phyloP scores from a whole-genome alignment of 106 monocot genomes.

The Phalaenopsis equestris region DNA sequence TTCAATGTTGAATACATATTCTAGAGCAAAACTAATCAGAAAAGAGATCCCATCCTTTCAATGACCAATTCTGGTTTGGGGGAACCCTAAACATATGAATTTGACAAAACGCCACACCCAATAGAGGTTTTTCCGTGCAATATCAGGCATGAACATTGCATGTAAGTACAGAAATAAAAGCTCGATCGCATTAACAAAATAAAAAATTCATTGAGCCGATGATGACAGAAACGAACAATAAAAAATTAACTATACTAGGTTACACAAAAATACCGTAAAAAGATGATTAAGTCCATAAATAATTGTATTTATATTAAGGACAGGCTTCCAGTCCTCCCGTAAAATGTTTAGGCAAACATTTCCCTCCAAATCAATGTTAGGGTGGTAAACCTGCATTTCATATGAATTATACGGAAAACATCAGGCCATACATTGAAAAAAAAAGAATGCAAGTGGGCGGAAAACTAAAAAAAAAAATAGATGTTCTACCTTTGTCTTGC shows the following conservation, averaged over 20 bases:
- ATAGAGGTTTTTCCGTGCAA: background rate
- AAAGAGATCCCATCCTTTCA: background rate
- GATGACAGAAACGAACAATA: background rate
- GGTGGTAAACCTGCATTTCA: conserved; percentile 79
- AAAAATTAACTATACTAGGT: background rate
- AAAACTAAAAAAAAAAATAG: background rate
- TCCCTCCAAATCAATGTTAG: conserved; percentile 94
- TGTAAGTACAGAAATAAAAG: background rate
- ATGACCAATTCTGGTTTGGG: background rate
- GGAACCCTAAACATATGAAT: background rate
- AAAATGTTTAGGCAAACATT: conserved; percentile 98
- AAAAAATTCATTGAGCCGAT: background rate
- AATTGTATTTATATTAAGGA: conserved; percentile 89
- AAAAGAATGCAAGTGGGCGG: background rate
- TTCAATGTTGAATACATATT: background rate
- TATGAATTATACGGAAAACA: background rate
- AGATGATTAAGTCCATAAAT: conserved; percentile 90
- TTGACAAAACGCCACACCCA: background rate
- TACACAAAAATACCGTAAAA: conserved; percentile 46
- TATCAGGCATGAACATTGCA: background rate
- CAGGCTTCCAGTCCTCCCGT: conserved; percentile 98
- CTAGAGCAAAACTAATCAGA: background rate
- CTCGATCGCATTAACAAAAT: background rate
- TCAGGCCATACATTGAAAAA: background rate
- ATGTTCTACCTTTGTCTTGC: conserved; percentile 83